phyloP scores from a whole-genome alignment of 345 rosid species.

The Eucalyptus marginata region DNA sequence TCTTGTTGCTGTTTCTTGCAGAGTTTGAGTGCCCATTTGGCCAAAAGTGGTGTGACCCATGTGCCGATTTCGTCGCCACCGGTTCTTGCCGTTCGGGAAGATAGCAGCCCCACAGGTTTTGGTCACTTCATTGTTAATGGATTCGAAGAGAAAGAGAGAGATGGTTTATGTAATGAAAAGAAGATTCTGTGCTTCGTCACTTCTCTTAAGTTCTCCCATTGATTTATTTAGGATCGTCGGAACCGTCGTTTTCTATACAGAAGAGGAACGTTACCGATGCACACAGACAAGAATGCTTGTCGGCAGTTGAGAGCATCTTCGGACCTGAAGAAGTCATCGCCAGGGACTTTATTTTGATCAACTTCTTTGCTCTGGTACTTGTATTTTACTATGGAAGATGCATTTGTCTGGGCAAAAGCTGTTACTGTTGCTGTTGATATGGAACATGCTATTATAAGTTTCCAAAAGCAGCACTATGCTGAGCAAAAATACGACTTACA shows the following conservation, averaged over 20 bases:
- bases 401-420: neutral
- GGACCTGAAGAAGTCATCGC: constrained; percentile 31
- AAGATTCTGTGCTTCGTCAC: no score
- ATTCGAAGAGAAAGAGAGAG: neutral
- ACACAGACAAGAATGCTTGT: constrained; percentile 63
- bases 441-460: neutral
- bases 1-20: neutral
- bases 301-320: constrained; percentile 37
- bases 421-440: neutral
- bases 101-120: constrained; percentile 14
- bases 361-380: constrained; percentile 82
- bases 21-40: constrained; percentile 47
- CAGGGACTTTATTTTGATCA: constrained; percentile 67
- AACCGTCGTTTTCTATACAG: constrained; percentile 8
- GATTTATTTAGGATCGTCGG: constrained; percentile 12
- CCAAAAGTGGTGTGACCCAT: constrained; percentile 19
- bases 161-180: neutral
- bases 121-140: neutral
- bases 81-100: constrained; percentile 27
- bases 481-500: rapidly evolving
- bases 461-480: neutral
- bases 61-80: constrained; percentile 60
- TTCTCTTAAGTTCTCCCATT: neutral
- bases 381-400: neutral
- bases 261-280: constrained; percentile 25